These are phyloP conservation scores for Aspergillus sp. DNA, from an alignment of 2,329 filamentous ascomycete species.

Conservation along the genomic window DNA sequence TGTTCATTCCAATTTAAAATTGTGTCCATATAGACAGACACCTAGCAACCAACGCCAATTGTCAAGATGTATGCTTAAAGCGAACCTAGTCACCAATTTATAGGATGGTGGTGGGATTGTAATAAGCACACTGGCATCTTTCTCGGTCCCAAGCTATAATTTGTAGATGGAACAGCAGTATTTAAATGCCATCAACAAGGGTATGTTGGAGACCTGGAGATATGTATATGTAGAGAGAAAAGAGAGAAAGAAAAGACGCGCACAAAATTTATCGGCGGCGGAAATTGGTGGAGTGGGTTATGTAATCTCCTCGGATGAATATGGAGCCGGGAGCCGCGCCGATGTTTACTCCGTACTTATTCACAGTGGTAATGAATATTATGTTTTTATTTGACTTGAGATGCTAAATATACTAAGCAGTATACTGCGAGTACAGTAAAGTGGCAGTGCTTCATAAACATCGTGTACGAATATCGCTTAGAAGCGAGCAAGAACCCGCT, in stretches of 20 bases:
- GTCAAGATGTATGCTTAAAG: slow-evolving; percentile 36
- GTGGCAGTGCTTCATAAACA: too few relatives aligned
- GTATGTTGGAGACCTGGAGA: slow-evolving; percentile 39
- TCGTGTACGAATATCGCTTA: slow-evolving; percentile 12
- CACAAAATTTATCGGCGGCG: slow-evolving; percentile 12
- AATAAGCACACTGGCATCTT: slow-evolving; percentile 30
- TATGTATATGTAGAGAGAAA: slow-evolving; percentile 17
- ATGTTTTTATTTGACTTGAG: too few relatives aligned
- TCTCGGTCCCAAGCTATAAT: slow-evolving; percentile 39
- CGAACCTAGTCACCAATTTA: slow-evolving; percentile 34
- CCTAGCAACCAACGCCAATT: too few relatives aligned
- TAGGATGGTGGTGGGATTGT: slow-evolving; percentile 34
- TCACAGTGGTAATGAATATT: too few relatives aligned
- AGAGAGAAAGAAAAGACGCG: slow-evolving; percentile 8
- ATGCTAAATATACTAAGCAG: too few relatives aligned
- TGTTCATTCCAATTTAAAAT: too few relatives aligned
- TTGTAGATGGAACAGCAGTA: slow-evolving; percentile 30
- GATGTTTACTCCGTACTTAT: background rate
- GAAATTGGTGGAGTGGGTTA: slow-evolving; percentile 4
- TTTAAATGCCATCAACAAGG: slow-evolving; percentile 32
- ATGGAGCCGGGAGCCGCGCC: background rate
- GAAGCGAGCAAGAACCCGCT: slow-evolving; percentile 66
- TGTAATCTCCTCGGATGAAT: slow-evolving; percentile 4
- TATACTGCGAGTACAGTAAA: too few relatives aligned
- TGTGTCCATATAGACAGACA: too few relatives aligned